phyloP scores from a whole-genome alignment of 352 stramenopile genomes.

The Halophytophthora batemanensis region DNA sequence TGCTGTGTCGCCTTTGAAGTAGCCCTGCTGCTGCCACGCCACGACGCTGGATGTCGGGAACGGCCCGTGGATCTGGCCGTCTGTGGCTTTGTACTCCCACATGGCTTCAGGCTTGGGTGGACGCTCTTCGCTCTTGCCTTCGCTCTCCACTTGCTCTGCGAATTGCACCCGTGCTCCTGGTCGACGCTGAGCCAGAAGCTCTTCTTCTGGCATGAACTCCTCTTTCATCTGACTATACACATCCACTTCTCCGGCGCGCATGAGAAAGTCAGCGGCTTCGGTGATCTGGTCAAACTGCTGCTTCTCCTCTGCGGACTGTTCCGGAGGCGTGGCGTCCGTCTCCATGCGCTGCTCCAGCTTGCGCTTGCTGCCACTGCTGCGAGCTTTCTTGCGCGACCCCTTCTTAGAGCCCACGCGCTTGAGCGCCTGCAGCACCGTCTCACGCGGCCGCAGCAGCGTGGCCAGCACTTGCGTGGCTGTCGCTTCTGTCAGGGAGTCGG shows the following conservation, averaged over 20 bases:
- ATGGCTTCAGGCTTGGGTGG: slow-evolving; percentile 39
- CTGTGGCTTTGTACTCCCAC: slow-evolving; percentile 77
- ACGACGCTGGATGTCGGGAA: slow-evolving; percentile 72
- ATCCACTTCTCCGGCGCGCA: slow-evolving; percentile 73
- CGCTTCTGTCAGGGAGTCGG: slow-evolving; percentile 60
- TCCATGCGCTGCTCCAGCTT: slow-evolving; percentile 38
- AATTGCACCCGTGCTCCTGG: slow-evolving; percentile 25
- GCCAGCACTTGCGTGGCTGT: slow-evolving; percentile 52
- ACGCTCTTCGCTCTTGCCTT: slow-evolving; percentile 51
- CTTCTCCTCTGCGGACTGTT: slow-evolving; percentile 74
- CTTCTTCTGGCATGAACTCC: slow-evolving; percentile 69
- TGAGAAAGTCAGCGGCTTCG: slow-evolving; percentile 75
- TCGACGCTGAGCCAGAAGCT: slow-evolving; percentile 46
- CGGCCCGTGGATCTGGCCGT: slow-evolving; percentile 73
- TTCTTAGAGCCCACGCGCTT: slow-evolving; percentile 70
- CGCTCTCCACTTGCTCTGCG: slow-evolving; percentile 11
- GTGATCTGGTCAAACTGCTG: slow-evolving; percentile 78
- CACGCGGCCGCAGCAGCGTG: slow-evolving; percentile 54
- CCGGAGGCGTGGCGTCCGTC: slow-evolving; percentile 13
- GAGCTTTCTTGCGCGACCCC: slow-evolving; percentile 19
- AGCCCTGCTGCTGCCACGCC: slow-evolving; percentile 78
- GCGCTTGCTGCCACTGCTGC: slow-evolving; percentile 44
- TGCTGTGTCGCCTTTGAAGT: slow-evolving; percentile 69
- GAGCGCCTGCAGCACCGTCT: slow-evolving; percentile 75
- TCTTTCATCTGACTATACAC: slow-evolving; percentile 82